Base-by-base conservation (phyloP, 495 filamentous ascomycete species). In the Trichocladium antarcticum region DNA sequence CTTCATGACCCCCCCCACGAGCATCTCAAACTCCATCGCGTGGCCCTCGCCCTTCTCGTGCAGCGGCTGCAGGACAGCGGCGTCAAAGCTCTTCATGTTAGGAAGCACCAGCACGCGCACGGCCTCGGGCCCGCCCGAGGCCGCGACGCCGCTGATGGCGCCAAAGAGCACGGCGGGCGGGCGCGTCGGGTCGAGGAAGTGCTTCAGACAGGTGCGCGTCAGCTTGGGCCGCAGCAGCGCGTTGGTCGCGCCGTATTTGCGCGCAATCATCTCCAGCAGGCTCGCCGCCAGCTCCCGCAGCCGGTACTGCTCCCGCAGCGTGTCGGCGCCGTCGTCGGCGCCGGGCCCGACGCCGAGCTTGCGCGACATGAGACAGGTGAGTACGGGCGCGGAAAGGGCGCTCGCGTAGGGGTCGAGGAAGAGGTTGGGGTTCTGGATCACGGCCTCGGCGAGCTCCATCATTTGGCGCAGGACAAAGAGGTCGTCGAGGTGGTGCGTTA, bases 351-450 rank as follows among this genome's bases (percentile, higher is more conserved):
- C n/a, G 47, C 87, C 88, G 5, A 96, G 77, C 49, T 87, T 84
- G 50, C 87, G 85, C 17, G 86, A 88, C 52, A 95, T 75, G 24
- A 95, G 74, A 60, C 93, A 97, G 11, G 92, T 98, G 37, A 97
- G 74, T 28, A 94, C 83, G 0, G 92, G 80, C 3, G 90, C 86
- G n/a, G 89, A 77, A 22, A 97, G 75, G 11, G 85, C 75, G n/a
- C 83, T 79, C 28, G 89, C 85, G 59, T 98, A 97, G 7, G 92
- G 87, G 50, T 92, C 87, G 37, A 95, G 74, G 65, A 85, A 92
- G 36, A 96, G 78, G 53, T 77, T 78, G 22, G 75, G 68, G 59
- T 98, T 98, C 45, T 82, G 79, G 38, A 95, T 81, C 43, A 98
- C 66, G 0, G 89, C 86, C 29, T 82, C 75, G 2, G 83, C 80